phyloP scores from a whole-genome alignment of 2,329 filamentous ascomycete species.

The Aureobasidium leucospermi region DNA sequence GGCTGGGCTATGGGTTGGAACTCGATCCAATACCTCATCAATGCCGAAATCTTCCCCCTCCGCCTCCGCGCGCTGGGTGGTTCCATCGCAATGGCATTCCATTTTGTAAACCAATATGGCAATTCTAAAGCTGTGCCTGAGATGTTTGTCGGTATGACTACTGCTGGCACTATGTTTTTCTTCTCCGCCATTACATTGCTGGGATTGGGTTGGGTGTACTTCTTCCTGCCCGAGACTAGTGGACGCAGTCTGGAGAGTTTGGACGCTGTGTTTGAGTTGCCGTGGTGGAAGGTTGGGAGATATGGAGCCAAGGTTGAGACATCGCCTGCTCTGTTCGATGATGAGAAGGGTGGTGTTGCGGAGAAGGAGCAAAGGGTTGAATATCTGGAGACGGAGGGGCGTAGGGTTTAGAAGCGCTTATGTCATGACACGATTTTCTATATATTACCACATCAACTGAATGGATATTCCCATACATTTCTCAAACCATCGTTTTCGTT shows the following conservation, averaged over 20 bases:
- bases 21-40: slow-evolving; percentile 70
- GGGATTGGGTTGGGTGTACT: slow-evolving; percentile 56
- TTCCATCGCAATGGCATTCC: slow-evolving; percentile 67
- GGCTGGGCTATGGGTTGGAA: slow-evolving; percentile 69
- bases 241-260: slow-evolving; percentile 51
- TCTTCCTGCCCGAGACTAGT: slow-evolving; percentile 46
- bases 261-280: slow-evolving; percentile 50
- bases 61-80: slow-evolving; percentile 64
- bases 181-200: slow-evolving; percentile 62
- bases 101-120: slow-evolving; percentile 73
- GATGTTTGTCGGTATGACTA: slow-evolving; percentile 57
- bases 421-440: too few species aligned
- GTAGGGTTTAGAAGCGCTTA: too few species aligned
- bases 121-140: slow-evolving; percentile 67
- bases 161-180: slow-evolving; percentile 68
- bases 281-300: slow-evolving; percentile 67
- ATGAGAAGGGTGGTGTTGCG: slow-evolving; percentile 21
- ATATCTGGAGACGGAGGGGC: background rate
- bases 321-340: slow-evolving; percentile 20
- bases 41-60: slow-evolving; percentile 69
- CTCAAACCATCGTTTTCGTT: too few species aligned
- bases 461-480: too few species aligned
- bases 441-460: too few species aligned
- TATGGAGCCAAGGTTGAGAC: slow-evolving; percentile 26
- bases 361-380: slow-evolving; percentile 17